A percentile compares a stretch with the other conserved stretches of the same genome.
These are phyloP conservation scores for Gossypium sturtianum DNA, from an alignment of 345 rosid genomes.

Conservation along the genomic window DNA sequence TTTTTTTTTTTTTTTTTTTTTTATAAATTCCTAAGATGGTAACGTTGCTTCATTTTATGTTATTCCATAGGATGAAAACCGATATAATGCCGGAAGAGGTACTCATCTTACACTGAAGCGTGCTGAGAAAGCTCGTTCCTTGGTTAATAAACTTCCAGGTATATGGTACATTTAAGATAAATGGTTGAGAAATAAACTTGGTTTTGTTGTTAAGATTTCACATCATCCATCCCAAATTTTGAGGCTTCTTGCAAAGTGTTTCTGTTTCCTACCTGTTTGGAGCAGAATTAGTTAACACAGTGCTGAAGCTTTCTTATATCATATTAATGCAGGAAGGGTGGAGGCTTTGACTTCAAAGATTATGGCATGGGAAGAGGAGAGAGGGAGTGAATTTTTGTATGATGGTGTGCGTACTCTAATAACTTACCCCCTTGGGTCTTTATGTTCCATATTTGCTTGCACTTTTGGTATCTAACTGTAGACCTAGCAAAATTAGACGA, in stretches of 20 bases:
- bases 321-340: conserved; percentile 56
- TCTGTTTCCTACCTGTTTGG: not conserved
- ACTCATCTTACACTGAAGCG: conserved; percentile 95
- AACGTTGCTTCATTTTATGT: conserved; percentile 15
- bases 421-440: not conserved
- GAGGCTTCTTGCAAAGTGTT: not conserved
- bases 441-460: not conserved
- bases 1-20: not conserved
- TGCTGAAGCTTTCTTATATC: conserved; percentile 11
- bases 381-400: conserved; percentile 64
- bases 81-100: conserved; percentile 95
- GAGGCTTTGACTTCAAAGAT: conserved; percentile 82
- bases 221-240: not conserved
- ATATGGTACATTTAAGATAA: not conserved
- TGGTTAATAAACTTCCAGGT: conserved; percentile 95
- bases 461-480: too few species aligned
- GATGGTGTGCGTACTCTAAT: conserved; percentile 69
- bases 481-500: too few species aligned
- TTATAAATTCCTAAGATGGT: conserved; percentile 23
- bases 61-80: conserved; percentile 71
- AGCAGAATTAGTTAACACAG: not conserved
- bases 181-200: not conserved
- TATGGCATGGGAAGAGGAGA: conserved; percentile 84
- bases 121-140: conserved; percentile 95
- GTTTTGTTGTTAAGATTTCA: not conserved